phyloP scores from a whole-genome alignment of 208 protist genomes.

The Lotmaria passim region DNA sequence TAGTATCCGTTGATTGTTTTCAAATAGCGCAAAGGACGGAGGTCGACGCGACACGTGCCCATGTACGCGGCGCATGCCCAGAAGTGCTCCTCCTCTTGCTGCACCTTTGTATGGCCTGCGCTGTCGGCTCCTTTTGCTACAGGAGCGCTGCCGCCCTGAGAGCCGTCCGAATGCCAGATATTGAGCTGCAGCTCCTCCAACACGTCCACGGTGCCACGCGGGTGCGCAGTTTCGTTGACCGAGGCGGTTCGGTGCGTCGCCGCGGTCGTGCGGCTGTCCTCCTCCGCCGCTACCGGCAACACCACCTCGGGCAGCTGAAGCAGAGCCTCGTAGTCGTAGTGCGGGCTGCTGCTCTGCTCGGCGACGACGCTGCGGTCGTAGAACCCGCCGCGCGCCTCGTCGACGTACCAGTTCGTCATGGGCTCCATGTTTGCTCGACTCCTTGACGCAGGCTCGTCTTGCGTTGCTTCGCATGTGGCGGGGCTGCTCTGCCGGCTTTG shows the following conservation, averaged over 20 bases:
- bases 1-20: conserved; percentile 76
- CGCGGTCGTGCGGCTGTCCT: not conserved
- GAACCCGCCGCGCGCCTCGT: conserved; percentile 55
- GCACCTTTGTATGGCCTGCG: not conserved
- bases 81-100: conserved; percentile 56
- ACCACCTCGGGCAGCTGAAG: conserved; percentile 59
- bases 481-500: not conserved
- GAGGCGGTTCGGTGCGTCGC: not conserved
- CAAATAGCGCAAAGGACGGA: conserved; percentile 78
- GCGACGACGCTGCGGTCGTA: conserved; percentile 75
- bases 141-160: not conserved
- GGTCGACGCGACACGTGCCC: conserved; percentile 76
- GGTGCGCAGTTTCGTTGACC: not conserved
- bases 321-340: conserved; percentile 76
- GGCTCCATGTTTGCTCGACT: conserved; percentile 35
- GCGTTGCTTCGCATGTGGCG: not conserved
- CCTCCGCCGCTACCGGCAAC: not conserved
- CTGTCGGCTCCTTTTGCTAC: not conserved
- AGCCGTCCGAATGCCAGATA: conserved; percentile 30
- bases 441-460: not conserved
- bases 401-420: conserved; percentile 67
- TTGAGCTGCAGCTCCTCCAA: conserved; percentile 34
- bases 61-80: conserved; percentile 68
- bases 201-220: conserved; percentile 17
- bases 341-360: conserved; percentile 47